Evolutionary conservation across 2,329 filamentous ascomycete species (phyloP).

Genomic region (Dactylellina drechsleri): DNA sequence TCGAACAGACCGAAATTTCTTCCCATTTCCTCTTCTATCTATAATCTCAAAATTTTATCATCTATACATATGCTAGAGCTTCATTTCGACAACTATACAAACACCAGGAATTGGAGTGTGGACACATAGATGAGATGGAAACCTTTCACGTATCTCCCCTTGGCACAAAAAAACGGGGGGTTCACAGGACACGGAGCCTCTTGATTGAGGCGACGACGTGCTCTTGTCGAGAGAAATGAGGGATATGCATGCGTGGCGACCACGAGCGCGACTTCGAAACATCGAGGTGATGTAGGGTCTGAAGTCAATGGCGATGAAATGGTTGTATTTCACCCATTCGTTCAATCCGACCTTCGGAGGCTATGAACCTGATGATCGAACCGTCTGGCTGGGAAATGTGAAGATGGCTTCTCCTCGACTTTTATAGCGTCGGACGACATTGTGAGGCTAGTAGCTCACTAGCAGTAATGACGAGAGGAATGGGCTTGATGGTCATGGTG

Average conservation of each 20-base stretch:
- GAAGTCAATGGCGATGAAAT: slow-evolving; percentile 2
- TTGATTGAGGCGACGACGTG: slow-evolving; percentile 38
- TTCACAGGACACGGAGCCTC: slow-evolving; percentile 44
- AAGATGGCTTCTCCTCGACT: no score
- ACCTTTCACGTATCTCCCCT: slow-evolving; percentile 54
- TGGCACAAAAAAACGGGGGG: slow-evolving; percentile 13
- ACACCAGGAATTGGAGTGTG: slow-evolving; percentile 55
- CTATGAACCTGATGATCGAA: slow-evolving; percentile 6
- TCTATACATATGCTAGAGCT: slow-evolving; percentile 56
- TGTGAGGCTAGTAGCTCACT: no score
- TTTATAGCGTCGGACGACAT: no score
- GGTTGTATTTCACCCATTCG: not conserved
- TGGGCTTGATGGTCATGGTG: no score
- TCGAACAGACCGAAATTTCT: slow-evolving; percentile 2
- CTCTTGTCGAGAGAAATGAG: slow-evolving; percentile 52
- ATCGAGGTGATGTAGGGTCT: not conserved
- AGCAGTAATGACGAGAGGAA: no score
- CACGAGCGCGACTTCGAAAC: slow-evolving; percentile 9
- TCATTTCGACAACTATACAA: slow-evolving; percentile 51
- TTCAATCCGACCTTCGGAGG: slow-evolving; percentile 1
- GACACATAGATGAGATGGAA: slow-evolving; percentile 55
- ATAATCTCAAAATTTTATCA: slow-evolving; percentile 54
- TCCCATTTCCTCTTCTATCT: slow-evolving; percentile 29
- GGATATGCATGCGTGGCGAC: slow-evolving; percentile 31
- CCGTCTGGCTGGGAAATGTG: no score